Conservation (phyloP, 1,139 yeast species). For the Kodamaea ohmeri region DNA sequence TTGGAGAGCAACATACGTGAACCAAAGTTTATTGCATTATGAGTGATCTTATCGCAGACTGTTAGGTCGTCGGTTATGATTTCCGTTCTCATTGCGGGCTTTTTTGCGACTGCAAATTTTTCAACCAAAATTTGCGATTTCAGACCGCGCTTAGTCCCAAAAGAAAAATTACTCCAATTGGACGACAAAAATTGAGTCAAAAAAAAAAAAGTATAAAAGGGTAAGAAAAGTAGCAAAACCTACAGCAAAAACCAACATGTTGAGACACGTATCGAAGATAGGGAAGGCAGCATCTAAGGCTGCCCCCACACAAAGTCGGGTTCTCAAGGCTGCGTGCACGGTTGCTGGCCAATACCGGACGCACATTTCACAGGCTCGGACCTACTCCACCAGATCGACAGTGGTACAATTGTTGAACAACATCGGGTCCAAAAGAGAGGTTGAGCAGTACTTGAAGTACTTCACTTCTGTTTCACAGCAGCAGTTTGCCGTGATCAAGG, state of each 20-base stretch:
- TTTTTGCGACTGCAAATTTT: constrained; percentile 1
- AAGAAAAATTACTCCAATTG: constrained; percentile 32
- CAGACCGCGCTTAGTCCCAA: constrained; percentile 39
- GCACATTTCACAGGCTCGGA: constrained; percentile 2
- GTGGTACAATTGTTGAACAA: constrained; percentile 92
- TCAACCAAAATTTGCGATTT: constrained; percentile 24
- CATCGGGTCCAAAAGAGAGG: constrained; percentile 96
- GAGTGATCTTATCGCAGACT: too few species aligned
- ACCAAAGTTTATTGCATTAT: too few species aligned
- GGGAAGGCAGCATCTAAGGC: constrained; percentile 4
- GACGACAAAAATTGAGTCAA: constrained; percentile 27
- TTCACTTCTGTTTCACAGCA: constrained; percentile 95
- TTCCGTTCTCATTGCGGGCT: too few species aligned
- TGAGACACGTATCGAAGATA: constrained; percentile 15
- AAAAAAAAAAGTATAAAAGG: constrained; percentile 7
- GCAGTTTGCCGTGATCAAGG: constrained; percentile 97
- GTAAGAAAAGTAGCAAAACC: constrained; percentile 5
- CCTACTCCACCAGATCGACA: constrained; percentile 77
- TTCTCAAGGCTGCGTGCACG: constrained; percentile 3
- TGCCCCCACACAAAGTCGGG: constrained; percentile 2
- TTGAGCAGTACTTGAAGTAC: constrained; percentile 92
- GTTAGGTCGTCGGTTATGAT: too few species aligned
- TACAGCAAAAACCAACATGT: constrained; percentile 12
- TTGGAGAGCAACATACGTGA: too few species aligned
- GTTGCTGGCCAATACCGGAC: constrained; percentile 4